These are phyloP conservation scores for Cladosporium sp. DNA, from an alignment of 2,329 filamentous ascomycete genomes.

Conservation along the genomic window DNA sequence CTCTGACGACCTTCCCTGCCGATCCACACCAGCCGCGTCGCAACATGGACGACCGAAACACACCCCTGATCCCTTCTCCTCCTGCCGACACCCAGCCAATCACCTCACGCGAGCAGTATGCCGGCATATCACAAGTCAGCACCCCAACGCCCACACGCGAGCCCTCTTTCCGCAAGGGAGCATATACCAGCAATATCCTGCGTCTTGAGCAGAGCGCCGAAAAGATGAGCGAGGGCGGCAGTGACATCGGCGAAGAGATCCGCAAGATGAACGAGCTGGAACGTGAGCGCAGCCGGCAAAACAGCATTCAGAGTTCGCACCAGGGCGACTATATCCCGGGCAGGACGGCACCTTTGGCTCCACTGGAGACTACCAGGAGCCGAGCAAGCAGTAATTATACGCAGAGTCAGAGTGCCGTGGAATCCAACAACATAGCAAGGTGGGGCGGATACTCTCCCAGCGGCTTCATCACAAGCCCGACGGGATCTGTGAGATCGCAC, in stretches of 20 bases:
- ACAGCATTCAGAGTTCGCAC: slow-evolving; percentile 21
- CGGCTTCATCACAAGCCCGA: slow-evolving; percentile 64
- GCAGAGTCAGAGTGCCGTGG: slow-evolving; percentile 54
- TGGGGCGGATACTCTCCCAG: slow-evolving; percentile 66
- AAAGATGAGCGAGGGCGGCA: slow-evolving; percentile 60
- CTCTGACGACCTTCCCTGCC: background rate
- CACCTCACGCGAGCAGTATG: slow-evolving; percentile 2
- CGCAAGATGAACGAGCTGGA: slow-evolving; percentile 60
- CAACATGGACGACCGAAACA: slow-evolving; percentile 10
- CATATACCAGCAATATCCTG: slow-evolving; percentile 63
- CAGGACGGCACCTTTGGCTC: slow-evolving; percentile 2
- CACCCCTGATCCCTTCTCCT: slow-evolving; percentile 3
- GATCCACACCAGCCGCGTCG: background rate
- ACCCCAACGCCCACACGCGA: slow-evolving; percentile 12
- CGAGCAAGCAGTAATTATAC: slow-evolving; percentile 54
- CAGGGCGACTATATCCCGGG: slow-evolving; percentile 16
- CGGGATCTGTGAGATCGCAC: slow-evolving; percentile 52
- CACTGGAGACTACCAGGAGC: slow-evolving; percentile 60
- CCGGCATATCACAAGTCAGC: slow-evolving; percentile 7
- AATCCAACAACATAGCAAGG: slow-evolving; percentile 62
- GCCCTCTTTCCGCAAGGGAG: slow-evolving; percentile 24
- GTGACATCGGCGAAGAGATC: slow-evolving; percentile 74
- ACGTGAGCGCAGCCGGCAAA: slow-evolving; percentile 22
- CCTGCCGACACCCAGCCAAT: slow-evolving; percentile 2
- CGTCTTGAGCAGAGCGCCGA: slow-evolving; percentile 72